Evolutionary conservation across 176 grass and related monocot species (phyloP).

Genomic region (Tillandsia leiboldiana): DNA sequence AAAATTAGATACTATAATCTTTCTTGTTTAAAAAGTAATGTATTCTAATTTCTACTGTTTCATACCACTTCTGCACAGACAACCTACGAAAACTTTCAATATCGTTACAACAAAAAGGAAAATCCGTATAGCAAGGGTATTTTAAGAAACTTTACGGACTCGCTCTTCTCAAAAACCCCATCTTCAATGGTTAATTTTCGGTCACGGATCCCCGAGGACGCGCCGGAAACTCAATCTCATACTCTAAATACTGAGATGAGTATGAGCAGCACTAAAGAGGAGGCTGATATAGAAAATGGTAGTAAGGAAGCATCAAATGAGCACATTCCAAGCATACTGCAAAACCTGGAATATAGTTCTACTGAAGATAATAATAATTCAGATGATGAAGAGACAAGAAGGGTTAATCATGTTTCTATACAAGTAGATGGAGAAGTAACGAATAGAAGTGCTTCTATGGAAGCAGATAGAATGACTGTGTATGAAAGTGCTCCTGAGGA

Average conservation of each 20-base stretch:
- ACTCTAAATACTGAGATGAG: slow-evolving; percentile 38
- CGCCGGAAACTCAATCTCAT: slow-evolving; percentile 35
- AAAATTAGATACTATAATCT: no score
- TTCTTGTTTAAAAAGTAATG: not conserved
- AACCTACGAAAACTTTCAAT: slow-evolving; percentile 62
- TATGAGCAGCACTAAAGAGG: slow-evolving; percentile 22
- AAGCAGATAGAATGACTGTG: slow-evolving; percentile 5
- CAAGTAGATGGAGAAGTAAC: slow-evolving; percentile 11
- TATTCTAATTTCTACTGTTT: not conserved
- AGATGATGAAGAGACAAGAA: slow-evolving; percentile 5
- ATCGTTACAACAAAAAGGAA: slow-evolving; percentile 43
- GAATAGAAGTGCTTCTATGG: slow-evolving; percentile 21
- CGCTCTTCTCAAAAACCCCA: slow-evolving; percentile 47
- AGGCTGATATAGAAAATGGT: slow-evolving; percentile 29
- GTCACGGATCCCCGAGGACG: slow-evolving; percentile 38
- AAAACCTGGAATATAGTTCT: slow-evolving; percentile 57
- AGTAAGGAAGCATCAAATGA: slow-evolving; percentile 26
- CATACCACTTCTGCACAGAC: slow-evolving; percentile 35
- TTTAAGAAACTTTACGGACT: slow-evolving; percentile 34
- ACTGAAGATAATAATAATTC: slow-evolving; percentile 30
- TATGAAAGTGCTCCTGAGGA: slow-evolving; percentile 16
- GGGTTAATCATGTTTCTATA: slow-evolving; percentile 1
- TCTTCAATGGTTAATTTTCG: slow-evolving; percentile 43
- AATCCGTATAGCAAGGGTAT: slow-evolving; percentile 49
- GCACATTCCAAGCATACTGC: slow-evolving; percentile 46